Evolutionary conservation across 2,329 filamentous ascomycete genomes (phyloP), one percentile per base, ranked within the genome.

Genomic region (Colletotrichum lupini): DNA sequence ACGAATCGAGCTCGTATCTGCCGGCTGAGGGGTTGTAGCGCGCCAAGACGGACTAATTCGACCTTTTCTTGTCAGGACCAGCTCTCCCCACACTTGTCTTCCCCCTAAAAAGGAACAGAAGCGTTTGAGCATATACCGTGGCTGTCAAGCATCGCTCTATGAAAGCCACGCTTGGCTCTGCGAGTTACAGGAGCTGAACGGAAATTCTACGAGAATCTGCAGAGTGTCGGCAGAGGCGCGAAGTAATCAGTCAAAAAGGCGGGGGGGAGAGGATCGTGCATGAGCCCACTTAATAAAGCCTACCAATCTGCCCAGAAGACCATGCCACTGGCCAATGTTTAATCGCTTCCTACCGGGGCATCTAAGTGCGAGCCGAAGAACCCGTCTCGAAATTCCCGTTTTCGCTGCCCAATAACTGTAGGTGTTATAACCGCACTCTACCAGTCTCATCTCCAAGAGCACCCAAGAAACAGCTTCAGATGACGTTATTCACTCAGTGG

Each of bases 31-130:
- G 69, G 49, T 26, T 52, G 19, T 35, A 26, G 60, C n/a, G 56
- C 52, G 71, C 67, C 71, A 73, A 71, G 67, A 28, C 71, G 67
- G 67, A 66, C 60, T 66, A 71, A 70, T 66, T 66, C 71, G 11
- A 57, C 58, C n/a, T 22, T 56, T 65, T 70, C 55, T 62, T 53
- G 56, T 73, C 67, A 66, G 55, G 35, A 58, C 56, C 46, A 42
- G 12, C 30, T 22, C 35, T 52, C 26, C 49, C 71, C 60, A 57
- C 37, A 57, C 2, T 22, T 32, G 57, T 55, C 16, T 42, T 60
- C 58, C 32, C 37, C 9, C 22, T 22, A 63, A 35, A 49, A 26
- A 49, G 19, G 49, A 14, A 16, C 52, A 30, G 4, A 49, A 4
- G 19, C 12, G 42, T 3, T 26, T 52, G 12, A 16, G 2, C 32